phyloP scores from a whole-genome alignment of 768 basidiomycete genomes.

The Hebeloma cylindrosporum region DNA sequence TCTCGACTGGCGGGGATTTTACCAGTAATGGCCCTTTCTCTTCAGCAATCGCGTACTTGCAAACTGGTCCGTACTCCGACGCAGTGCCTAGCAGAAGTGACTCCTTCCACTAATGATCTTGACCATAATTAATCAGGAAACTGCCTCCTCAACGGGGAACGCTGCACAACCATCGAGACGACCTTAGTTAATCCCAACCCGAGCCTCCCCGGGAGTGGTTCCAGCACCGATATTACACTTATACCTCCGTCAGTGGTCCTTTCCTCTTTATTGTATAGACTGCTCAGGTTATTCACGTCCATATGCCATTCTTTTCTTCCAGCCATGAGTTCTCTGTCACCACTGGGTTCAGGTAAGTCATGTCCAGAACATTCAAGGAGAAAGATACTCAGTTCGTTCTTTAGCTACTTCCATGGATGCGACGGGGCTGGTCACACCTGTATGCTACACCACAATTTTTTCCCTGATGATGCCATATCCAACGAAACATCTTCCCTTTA shows the following conservation, averaged over 20 bases:
- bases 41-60: slow-evolving; percentile 39
- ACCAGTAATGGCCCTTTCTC: slow-evolving; percentile 22
- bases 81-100: too few relatives aligned
- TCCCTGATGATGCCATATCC: neutral
- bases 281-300: too few relatives aligned
- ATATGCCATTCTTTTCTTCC: too few relatives aligned
- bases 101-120: neutral
- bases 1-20: slow-evolving; percentile 15
- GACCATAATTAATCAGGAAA: neutral
- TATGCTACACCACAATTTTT: slow-evolving; percentile 23
- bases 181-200: slow-evolving; percentile 31
- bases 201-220: slow-evolving; percentile 14
- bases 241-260: slow-evolving; percentile 38
- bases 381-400: neutral
- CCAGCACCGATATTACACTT: slow-evolving; percentile 22
- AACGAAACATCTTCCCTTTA: slow-evolving; percentile 13
- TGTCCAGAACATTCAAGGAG: neutral
- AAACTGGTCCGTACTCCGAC: too few relatives aligned
- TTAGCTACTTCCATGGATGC: slow-evolving; percentile 44
- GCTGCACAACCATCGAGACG: slow-evolving; percentile 33
- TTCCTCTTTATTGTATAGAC: neutral
- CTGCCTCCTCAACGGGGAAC: slow-evolving; percentile 32
- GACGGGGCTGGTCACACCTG: slow-evolving; percentile 44
- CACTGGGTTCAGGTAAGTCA: slow-evolving; percentile 37
- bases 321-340: slow-evolving; percentile 40